phyloP scores from a whole-genome alignment of 345 rosid species.

The Gossypium stocksii region DNA sequence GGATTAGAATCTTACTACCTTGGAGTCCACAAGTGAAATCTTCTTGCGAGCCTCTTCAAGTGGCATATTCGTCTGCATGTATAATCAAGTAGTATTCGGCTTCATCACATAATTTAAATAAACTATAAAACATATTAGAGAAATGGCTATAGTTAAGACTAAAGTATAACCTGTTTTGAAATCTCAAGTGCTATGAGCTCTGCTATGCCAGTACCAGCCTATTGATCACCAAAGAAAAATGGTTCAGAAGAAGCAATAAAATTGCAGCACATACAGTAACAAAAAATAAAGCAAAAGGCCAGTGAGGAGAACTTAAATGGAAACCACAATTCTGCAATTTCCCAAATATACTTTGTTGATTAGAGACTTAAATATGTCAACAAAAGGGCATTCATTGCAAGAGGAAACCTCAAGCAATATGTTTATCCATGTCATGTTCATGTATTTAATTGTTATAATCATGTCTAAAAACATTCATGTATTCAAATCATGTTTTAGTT shows the following conservation, averaged over 20 bases:
- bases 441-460: no score
- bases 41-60: constrained; percentile 77
- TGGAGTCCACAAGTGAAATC: constrained; percentile 87
- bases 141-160: not conserved
- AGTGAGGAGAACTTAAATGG: not conserved
- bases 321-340: not conserved
- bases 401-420: not conserved
- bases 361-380: no score
- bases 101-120: not conserved
- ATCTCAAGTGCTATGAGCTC: constrained; percentile 89
- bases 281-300: not conserved
- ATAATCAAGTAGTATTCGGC: constrained; percentile 7
- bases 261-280: not conserved
- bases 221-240: constrained; percentile 14
- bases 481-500: no score
- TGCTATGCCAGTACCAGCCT: constrained; percentile 99
- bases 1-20: constrained; percentile 39
- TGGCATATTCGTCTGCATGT: constrained; percentile 63
- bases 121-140: not conserved
- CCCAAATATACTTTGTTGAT: no score
- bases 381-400: not conserved
- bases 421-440: no score
- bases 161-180: constrained; percentile 61
- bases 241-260: constrained; percentile 16
- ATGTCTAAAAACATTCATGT: no score